Base-by-base conservation (phyloP, 345 rosid species). In the Streptanthus diversifolius region DNA sequence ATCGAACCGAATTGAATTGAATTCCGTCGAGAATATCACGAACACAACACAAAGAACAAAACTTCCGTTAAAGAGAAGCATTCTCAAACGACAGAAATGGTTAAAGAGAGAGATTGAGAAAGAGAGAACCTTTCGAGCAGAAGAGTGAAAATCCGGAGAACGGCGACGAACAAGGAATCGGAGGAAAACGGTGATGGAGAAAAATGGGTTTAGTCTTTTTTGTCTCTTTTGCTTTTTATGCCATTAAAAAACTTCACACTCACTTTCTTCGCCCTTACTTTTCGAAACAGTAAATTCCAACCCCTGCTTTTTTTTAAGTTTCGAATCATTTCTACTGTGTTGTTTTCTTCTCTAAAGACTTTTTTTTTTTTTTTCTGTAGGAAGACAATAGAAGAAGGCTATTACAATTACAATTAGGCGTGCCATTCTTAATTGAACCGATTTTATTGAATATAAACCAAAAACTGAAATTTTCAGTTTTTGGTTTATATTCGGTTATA, bases 131-230 rank as follows among this genome's bases (percentile, higher is more conserved):
- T 76, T 25, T 55, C 51, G 75, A 76, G 80, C 75, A 70, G 71
- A 70, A 47, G 71, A 76, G 54, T 63, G 80, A 76, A 37, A 76
- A 70, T 70, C 71, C 17, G 71, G 69, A 75, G 79, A 75, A 75
- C 49, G 79, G 74, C 70, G 79, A 66, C 48, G 69, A 68, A 32
- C 13, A 74, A 69, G 27, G 39, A n/a, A 68, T 67, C 78, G 63
- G 63, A 75, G 45, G 53, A 66, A 37, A 30, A 22, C 49, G 79
- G 41, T 41, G 62, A 75, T 67, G 56, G 45, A 73, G 24, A 40
- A 33, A 30, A 25, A 25, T 25, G 60, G 64, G 68, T 12, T 32
- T 17, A 51, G 47, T 49, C 78, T 40, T 55, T 24, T 41, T 11
- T 33, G 43, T 52, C 10, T 48, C 17, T 33, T 75, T 62, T 69